Conservation (phyloP, 2,329 filamentous ascomycete species). For the Colletotrichum neosansevieriae region DNA sequence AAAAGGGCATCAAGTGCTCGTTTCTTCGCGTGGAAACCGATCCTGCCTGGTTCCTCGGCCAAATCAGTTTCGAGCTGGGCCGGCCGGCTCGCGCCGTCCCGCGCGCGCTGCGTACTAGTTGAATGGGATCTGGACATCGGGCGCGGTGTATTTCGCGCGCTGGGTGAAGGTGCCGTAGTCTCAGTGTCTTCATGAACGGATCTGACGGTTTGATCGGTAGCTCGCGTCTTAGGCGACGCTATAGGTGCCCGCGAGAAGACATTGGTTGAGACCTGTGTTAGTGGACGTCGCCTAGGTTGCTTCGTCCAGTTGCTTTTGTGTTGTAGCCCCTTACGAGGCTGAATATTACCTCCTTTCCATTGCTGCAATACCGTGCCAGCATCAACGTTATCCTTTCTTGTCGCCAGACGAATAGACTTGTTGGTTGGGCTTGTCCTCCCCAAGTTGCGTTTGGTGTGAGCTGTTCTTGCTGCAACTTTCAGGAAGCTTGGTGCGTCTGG, state of each 20-base stretch:
- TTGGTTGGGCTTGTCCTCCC: conserved; percentile 67
- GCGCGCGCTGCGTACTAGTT: conserved; percentile 19
- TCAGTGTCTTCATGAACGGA: neutral
- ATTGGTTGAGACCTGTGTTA: conserved; percentile 22
- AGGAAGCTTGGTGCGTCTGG: conserved; percentile 67
- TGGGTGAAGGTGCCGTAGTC: conserved; percentile 4
- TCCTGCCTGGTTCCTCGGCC: conserved; percentile 47
- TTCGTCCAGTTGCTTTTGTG: neutral
- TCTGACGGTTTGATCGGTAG: conserved; percentile 4
- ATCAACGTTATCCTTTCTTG: conserved; percentile 70
- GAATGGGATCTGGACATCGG: conserved; percentile 40
- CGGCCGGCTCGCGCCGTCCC: conserved; percentile 50
- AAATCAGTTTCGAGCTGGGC: conserved; percentile 68
- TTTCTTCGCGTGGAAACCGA: conserved; percentile 64
- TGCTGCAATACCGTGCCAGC: conserved; percentile 63
- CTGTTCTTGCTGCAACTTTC: conserved; percentile 71
- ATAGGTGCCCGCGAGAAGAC: conserved; percentile 4
- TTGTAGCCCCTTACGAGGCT: conserved; percentile 49
- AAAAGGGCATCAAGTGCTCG: conserved; percentile 67
- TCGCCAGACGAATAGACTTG: conserved; percentile 72
- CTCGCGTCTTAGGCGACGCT: conserved; percentile 5
- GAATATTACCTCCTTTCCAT: conserved; percentile 68
- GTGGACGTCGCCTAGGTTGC: conserved; percentile 8
- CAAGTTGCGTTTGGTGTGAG: conserved; percentile 57
- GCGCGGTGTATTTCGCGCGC: conserved; percentile 3